A percentile compares a stretch with the other conserved stretches of the same genome.
Evolutionary conservation across 176 grass and related monocot genomes (phyloP).

Genomic region (Ananas comosus): DNA sequence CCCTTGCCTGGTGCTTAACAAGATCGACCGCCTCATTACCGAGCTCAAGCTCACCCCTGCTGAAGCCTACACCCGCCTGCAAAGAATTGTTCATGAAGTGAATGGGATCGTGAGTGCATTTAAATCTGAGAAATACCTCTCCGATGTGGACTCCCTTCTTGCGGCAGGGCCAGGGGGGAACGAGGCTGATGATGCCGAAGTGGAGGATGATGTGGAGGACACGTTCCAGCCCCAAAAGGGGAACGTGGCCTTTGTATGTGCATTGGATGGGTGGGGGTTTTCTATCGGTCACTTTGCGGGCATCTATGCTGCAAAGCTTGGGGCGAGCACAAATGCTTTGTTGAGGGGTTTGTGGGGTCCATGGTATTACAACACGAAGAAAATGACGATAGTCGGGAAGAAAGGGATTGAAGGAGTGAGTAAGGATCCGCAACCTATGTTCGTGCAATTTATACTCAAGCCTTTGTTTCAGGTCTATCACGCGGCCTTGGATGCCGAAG

Average conservation of each 20-base stretch:
- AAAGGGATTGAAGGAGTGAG: constrained; percentile 34
- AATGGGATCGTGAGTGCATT: constrained; percentile 69
- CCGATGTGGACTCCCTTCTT: constrained; percentile 60
- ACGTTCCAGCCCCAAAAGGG: constrained; percentile 80
- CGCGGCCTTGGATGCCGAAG: constrained; percentile 32
- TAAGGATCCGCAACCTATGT: constrained; percentile 70
- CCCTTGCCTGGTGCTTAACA: constrained; percentile 90
- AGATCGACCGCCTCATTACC: constrained; percentile 82
- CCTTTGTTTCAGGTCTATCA: constrained; percentile 57
- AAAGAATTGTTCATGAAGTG: constrained; percentile 53
- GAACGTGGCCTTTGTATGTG: constrained; percentile 80
- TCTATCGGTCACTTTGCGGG: constrained; percentile 56
- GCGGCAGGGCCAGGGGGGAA: constrained; percentile 34
- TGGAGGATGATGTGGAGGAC: constrained; percentile 66
- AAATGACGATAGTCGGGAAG: constrained; percentile 71
- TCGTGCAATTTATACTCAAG: constrained; percentile 69
- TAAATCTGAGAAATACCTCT: constrained; percentile 79
- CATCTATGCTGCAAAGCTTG: constrained; percentile 43
- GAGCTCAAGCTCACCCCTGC: constrained; percentile 63
- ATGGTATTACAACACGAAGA: constrained; percentile 54
- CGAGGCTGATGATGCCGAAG: constrained; percentile 15
- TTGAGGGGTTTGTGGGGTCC: constrained; percentile 72
- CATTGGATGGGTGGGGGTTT: constrained; percentile 90
- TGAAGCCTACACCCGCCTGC: constrained; percentile 67
- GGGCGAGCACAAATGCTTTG: constrained; percentile 36